A percentile compares a stretch with the other conserved stretches of the same genome.
Conservation (phyloP, 352 stramenopile species). For the Pythium aquatile region DNA sequence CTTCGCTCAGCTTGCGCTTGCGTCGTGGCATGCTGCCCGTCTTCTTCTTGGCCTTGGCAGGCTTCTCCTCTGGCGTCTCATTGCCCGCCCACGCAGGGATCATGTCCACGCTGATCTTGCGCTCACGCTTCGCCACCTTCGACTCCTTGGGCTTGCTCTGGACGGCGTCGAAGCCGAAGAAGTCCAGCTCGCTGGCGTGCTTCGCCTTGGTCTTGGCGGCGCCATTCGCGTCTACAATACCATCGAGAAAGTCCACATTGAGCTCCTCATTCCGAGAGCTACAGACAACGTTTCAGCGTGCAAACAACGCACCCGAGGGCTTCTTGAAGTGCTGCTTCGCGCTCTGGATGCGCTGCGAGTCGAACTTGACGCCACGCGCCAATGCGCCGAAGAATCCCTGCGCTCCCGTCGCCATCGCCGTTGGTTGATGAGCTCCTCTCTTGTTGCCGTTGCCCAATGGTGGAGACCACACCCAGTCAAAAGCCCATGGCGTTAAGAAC, state of each 20-base stretch:
- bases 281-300: constrained; percentile 14
- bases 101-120: constrained; percentile 72
- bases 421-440: not conserved
- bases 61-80: constrained; percentile 12
- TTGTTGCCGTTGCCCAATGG: not conserved
- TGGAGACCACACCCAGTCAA: constrained; percentile 15
- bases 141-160: constrained; percentile 9
- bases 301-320: constrained; percentile 23
- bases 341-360: constrained; percentile 49
- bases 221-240: constrained; percentile 9
- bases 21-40: constrained; percentile 66
- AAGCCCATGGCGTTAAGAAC: constrained; percentile 13
- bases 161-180: constrained; percentile 70
- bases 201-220: constrained; percentile 28
- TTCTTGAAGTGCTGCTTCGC: constrained; percentile 69
- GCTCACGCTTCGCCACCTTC: constrained; percentile 28
- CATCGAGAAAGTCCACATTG: constrained; percentile 10
- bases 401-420: constrained; percentile 40
- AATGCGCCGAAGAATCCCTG: constrained; percentile 68
- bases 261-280: constrained; percentile 3
- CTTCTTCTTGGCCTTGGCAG: constrained; percentile 42
- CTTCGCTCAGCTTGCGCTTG: constrained; percentile 84
- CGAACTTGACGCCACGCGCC: constrained; percentile 68
- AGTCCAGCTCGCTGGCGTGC: constrained; percentile 61
- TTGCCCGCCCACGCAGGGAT: constrained; percentile 66